Evolutionary conservation across 805 yeast genomes (phyloP), one percentile per base, ranked within the genome.

Genomic region (Sugiyamaella mastotermitis): DNA sequence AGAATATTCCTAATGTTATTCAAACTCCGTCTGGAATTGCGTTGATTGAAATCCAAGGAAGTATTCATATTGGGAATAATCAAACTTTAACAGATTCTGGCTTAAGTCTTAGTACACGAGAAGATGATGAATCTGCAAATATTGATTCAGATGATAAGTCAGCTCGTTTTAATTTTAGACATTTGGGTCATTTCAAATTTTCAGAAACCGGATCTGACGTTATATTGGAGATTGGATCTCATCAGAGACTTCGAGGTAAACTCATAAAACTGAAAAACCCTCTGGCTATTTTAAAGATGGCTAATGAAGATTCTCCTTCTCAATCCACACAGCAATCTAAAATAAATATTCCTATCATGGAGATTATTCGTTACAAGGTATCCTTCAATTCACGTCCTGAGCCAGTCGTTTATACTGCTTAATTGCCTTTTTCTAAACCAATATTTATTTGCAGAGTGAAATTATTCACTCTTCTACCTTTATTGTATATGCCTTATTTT

Each of bases 371-470:
- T 20, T 47, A 49, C 24, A 49, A 49, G 37, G 26, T 49, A 2
- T 26, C 46, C 28, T 49, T 49, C 34, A 35, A 31, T 15, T 21
- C 40, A 6, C 45, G 51, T 23, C 53, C 53, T 2, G 53, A 49
- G 33, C 53, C 53, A 1, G 35, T 49, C 13, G 43, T 45, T 8
- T 37, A 21, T 31, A 14, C n/a, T 8, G 33, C 9, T 7, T 7
- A 7, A 10, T 10, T 22, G 24, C 24, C 24, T 22, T n/a, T n/a
- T n/a, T n/a, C n/a, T n/a, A n/a, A n/a, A n/a, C n/a, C n/a, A n/a
- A n/a, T 68, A 68, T 68, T 72, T 71, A 68, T 69, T 62, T 54
- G 65, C 71, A n/a, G n/a, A n/a, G n/a, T n/a, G n/a, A n/a, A n/a
- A n/a, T n/a, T n/a, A n/a, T n/a, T n/a, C n/a, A n/a, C n/a, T n/a